Base-by-base conservation (phyloP, 2,329 filamentous ascomycete species). In the Leptodontidium sp. region DNA sequence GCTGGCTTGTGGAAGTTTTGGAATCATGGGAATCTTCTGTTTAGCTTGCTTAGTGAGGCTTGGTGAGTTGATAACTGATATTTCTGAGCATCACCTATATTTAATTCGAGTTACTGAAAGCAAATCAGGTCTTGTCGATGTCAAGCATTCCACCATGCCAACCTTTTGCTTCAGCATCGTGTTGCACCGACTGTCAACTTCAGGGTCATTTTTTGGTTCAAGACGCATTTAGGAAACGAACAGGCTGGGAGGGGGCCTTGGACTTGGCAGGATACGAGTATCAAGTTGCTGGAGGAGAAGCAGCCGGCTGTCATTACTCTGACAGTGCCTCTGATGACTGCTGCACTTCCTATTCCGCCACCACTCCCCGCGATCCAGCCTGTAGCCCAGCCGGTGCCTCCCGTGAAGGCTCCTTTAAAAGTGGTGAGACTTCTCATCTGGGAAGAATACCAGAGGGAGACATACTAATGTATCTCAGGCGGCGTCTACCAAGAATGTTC, bases 1-100 rank as follows among this genome's bases (percentile, higher is more conserved):
- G 62, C 59, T 12, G 61, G 64, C 1, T 35, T 72, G 12, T 69
- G 67, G 67, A 68, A 67, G 50, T 68, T 70, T 24, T 72, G 68
- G 68, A 53, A 65, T 15, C 68, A 70, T 66, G 64, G 62, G n/a
- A 63, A 68, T 43, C 17, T 40, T 15, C 45, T 72, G 5, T 70
- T 64, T 58, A 65, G 59, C 17, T 61, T 69, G 35, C 55, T 70
- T 7, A 64, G 62, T 3, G 64, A 69, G 35, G 65, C 66, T 26
- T 71, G 52, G 52, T 65, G 53, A 14, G 38, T 65, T 50, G n/a
- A 8, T 11, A 50, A 9, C 26, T 17, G n/a, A 47, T 55, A 12
- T 26, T 29, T 14, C n/a, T 21, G 32, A 26, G n/a, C 11, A 8
- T 9, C 8, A 17, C 3, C 32, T 43, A 8, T 15, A 21, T 3